Percentiles rank a stretch among this genome's conserved stretches.
These are phyloP conservation scores for Schizothecium vesticola DNA, from an alignment of 495 filamentous ascomycete species.

Conservation along the genomic window DNA sequence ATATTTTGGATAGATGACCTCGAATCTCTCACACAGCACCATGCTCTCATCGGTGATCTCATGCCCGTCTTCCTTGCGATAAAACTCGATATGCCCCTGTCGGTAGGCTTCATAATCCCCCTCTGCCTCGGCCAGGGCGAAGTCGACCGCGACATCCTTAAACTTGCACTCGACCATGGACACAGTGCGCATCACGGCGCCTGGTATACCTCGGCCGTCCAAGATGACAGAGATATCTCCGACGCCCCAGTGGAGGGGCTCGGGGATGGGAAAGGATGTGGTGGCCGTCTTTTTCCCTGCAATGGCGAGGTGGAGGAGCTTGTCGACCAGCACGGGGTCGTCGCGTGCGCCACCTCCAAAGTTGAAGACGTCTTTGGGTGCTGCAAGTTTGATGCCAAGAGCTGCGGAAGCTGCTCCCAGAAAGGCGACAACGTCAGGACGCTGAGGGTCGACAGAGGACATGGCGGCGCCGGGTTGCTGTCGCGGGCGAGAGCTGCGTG, in stretches of 20 bases:
- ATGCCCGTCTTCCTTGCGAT: constrained; percentile 13
- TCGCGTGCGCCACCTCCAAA: constrained; percentile 17
- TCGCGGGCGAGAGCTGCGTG: background rate
- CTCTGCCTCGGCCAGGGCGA: constrained; percentile 32
- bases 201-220: constrained; percentile 23
- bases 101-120: constrained; percentile 26
- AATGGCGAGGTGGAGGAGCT: constrained; percentile 21
- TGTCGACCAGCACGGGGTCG: constrained; percentile 10
- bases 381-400: constrained; percentile 16
- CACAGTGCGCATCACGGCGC: constrained; percentile 27
- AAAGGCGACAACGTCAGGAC: constrained; percentile 26
- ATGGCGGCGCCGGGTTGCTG: constrained; percentile 34
- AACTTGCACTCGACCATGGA: constrained; percentile 26
- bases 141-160: constrained; percentile 27
- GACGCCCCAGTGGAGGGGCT: constrained; percentile 26
- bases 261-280: constrained; percentile 30
- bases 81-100: constrained; percentile 25
- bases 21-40: constrained; percentile 33
- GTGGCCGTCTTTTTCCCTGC: constrained; percentile 29
- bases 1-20: constrained; percentile 24
- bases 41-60: constrained; percentile 27
- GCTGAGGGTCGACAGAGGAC: constrained; percentile 39
- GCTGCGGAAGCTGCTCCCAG: constrained; percentile 22
- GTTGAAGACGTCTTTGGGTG: constrained; percentile 30
- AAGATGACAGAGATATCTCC: constrained; percentile 32